Base-by-base conservation (phyloP, 116 monocot genomes). In the Cymodocea nodosa region DNA sequence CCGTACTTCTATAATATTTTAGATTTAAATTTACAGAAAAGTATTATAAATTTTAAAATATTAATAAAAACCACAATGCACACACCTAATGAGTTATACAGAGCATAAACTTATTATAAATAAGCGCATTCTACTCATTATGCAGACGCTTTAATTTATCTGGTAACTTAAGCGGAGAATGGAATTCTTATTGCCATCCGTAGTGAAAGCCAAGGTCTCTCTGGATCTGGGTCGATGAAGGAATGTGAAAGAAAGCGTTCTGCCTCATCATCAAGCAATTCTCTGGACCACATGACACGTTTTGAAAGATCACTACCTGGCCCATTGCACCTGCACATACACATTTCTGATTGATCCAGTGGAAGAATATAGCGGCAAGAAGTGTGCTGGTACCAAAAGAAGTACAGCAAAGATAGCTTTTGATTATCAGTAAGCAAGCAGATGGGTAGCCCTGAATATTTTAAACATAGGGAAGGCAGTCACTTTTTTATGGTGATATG, bases 261-360 rank as follows among this genome's bases (percentile, higher is more conserved):
- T 23, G 80, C 86, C 71, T 97, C 97, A 40, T 80, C 87, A 69
- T 97, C 80, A 4, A 80, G 13, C 66, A 97, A 73, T 60, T 91
- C 88, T 79, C 97, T 79, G 40, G 75, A 80, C 97, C 97, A 97
- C 30, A 69, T 49, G 6, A 88, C 97, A 34, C 91, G 59, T 52
- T 78, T 75, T 11, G 78, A 63, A 48, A 51, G 73, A 52, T 53
- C 40, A 68, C 85, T 82, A 16, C 97, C 97, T 13, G 88, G 97
- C 9, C 91, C 97, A 19, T 59, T 78, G 72, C 97, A 97, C 73
- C 97, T 97, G 72, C 70, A 68, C 35, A 51, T 52, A 19, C 10
- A 37, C 17, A 18, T 10, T 60, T 60, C 6, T 30, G 23, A 35
- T 56, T 23, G 56, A 23, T 56, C 24, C 56, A 56, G 22, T 23